Percentiles rank a stretch among this genome's conserved stretches.
Conservation (phyloP, 2,329 filamentous ascomycete species). For the Colletotrichum agaves region DNA sequence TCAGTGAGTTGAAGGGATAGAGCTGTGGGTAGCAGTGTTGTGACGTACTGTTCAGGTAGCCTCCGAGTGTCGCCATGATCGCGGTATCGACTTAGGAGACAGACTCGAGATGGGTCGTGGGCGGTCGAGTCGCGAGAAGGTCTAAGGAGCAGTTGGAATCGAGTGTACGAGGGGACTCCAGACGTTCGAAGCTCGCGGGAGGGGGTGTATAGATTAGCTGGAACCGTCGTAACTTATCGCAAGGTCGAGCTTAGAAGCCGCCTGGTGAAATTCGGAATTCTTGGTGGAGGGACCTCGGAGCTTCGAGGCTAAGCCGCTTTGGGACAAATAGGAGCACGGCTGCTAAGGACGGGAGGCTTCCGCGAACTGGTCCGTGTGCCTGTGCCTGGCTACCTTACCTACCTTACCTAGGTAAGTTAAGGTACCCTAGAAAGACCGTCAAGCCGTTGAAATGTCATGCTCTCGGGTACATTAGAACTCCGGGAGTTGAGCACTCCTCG, state of each 20-base stretch:
- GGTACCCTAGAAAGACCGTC: too few relatives aligned
- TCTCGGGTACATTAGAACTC: too few relatives aligned
- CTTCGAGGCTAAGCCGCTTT: constrained; percentile 28
- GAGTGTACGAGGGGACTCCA: not conserved
- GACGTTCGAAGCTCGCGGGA: not conserved
- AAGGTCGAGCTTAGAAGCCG: constrained; percentile 11
- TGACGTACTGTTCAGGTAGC: constrained; percentile 56
- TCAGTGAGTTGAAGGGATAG: constrained; percentile 42
- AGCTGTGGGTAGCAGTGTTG: not conserved
- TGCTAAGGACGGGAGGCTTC: constrained; percentile 7
- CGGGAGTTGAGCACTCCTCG: too few relatives aligned
- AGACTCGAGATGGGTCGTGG: not conserved
- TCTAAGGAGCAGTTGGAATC: not conserved
- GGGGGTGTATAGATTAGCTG: not conserved
- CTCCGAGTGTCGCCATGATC: constrained; percentile 57
- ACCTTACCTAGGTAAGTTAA: too few relatives aligned
- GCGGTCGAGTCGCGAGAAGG: not conserved
- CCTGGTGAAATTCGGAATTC: constrained; percentile 34
- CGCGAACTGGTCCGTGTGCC: constrained; percentile 12
- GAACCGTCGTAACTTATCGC: constrained; percentile 3
- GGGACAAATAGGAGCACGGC: not conserved
- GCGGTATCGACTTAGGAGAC: not conserved
- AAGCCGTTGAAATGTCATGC: too few relatives aligned
- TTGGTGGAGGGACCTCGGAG: constrained; percentile 29
- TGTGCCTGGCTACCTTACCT: not conserved